phyloP scores from a whole-genome alignment of 345 rosid genomes.

The Hibiscus tridactylites region DNA sequence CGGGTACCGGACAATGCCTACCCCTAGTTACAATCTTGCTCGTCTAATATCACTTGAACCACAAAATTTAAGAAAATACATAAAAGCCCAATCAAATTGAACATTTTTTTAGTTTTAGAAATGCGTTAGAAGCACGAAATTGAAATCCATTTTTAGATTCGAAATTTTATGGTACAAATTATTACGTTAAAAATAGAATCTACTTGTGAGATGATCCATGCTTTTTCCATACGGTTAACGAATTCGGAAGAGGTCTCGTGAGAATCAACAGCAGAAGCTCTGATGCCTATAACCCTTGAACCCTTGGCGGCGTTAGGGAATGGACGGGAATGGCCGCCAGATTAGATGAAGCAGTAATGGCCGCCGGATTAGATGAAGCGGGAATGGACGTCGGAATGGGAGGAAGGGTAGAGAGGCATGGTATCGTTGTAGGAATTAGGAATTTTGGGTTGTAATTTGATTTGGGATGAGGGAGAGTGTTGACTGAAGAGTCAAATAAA shows the following conservation, averaged over 20 bases:
- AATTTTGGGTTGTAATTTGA: too few relatives aligned
- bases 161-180: neutral
- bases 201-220: conserved; percentile 83
- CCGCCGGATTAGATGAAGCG: too few relatives aligned
- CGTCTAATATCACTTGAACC: too few relatives aligned
- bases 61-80: neutral
- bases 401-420: too few relatives aligned
- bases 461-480: too few relatives aligned
- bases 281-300: conserved; percentile 20
- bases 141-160: neutral
- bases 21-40: too few relatives aligned
- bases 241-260: conserved; percentile 65
- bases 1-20: too few relatives aligned
- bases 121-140: neutral
- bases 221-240: conserved; percentile 68
- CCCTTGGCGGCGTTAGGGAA: neutral
- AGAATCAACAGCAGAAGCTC: conserved; percentile 68
- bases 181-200: neutral
- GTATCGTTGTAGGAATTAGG: too few relatives aligned
- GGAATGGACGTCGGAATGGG: too few relatives aligned
- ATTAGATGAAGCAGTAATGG: too few relatives aligned
- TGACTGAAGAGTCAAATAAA: too few relatives aligned
- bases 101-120: neutral
- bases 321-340: too few relatives aligned
- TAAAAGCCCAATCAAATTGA: neutral